Base-by-base conservation (phyloP, 2,329 filamentous ascomycete species). In the Fusarium sp. region DNA sequence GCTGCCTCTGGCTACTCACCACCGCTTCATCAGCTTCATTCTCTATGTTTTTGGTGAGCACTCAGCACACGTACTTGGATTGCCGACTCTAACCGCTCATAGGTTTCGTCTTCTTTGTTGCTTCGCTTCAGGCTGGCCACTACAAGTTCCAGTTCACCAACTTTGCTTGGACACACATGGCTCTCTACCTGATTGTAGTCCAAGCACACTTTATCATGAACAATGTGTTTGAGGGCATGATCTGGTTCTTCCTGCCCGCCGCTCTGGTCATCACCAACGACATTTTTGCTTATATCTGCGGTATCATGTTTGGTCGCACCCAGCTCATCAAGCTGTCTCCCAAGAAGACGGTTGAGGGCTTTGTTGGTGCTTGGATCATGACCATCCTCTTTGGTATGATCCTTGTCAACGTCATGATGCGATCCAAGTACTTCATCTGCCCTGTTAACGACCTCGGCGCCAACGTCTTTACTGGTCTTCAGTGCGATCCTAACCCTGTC, bases 171-270 rank as follows among this genome's bases (percentile, higher is more conserved):
- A 98, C 96, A 13, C 96, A 99, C 80, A 98, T 99, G 94, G 96
- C 96, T 5, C 88, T 99, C 18, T 98, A 97, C 84, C 86, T 99
- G 76, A 97, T 99, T 75, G 95, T 98, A 38, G 94, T 97, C 6
- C 94, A 99, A 81, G 94, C 96, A 13, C 96, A 99, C 80, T 99
- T 99, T 80, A 93, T 98, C 83, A 98, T 99, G 93, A 99, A 99
- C 86, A 99, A 99, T 81, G 91, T 99, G 71, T 96, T 99, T 75
- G 96, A 99, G 83, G 96, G 96, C 83, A 93, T 99, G 92, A 97
- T 99, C 79, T 99, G 96, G 96, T 98, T 99, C 85, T 97, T 98
- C 86, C 83, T 99, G 46, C 96, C 96, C 7, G 94, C 93, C 7
- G 91, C 93, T 58, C 87, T 99, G 74, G 96, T 99, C 79, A 97